Base-by-base conservation (phyloP, 345 rosid species). In the Raphanus sativus region DNA sequence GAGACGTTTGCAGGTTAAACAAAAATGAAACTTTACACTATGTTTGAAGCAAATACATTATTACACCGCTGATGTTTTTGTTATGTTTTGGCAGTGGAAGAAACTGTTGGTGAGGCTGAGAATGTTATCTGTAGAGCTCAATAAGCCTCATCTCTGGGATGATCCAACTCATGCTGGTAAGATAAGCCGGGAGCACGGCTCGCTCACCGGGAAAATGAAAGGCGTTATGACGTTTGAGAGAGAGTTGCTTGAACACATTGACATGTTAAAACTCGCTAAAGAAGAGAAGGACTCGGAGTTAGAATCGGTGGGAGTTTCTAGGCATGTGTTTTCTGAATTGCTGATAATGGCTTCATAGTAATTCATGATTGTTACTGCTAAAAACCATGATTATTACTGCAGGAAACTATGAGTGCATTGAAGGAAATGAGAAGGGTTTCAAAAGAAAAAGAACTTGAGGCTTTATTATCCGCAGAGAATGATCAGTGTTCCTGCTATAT, bases 151-250 rank as follows among this genome's bases (percentile, higher is more conserved):
- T 78, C 85, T 94, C 3, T 94, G 99, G 98, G 86, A 87, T 77
- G 96, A 94, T 87, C 97, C 97, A 48, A 84, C 58, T 11, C 91
- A 84, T 79, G 98, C 98, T 45, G 96, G 94, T 74, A 94, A 85
- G 85, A 82, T 92, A 80, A 92, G 97, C 74, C 86, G 94, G 33
- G 98, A 94, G 81, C 98, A 94, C 56, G 97, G 98, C 16, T 87
- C 87, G 0, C 86, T 90, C 11, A 72, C 84, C 87, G 86, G 85
- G 40, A 90, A 86, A 82, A 85, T 89, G 86, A 90, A 91, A 84
- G 86, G 86, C 80, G 97, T 92, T 77, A 81, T 77, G 82, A 80
- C 85, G 36, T 88, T 90, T 75, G 99, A 95, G 77, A 85, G 82
- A 74, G 91, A 92, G 70, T 75, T 95, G 69, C 91, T 95, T 67